Conservation (phyloP, 108 stramenopile species). For the Fistulifera pelliculosa region DNA sequence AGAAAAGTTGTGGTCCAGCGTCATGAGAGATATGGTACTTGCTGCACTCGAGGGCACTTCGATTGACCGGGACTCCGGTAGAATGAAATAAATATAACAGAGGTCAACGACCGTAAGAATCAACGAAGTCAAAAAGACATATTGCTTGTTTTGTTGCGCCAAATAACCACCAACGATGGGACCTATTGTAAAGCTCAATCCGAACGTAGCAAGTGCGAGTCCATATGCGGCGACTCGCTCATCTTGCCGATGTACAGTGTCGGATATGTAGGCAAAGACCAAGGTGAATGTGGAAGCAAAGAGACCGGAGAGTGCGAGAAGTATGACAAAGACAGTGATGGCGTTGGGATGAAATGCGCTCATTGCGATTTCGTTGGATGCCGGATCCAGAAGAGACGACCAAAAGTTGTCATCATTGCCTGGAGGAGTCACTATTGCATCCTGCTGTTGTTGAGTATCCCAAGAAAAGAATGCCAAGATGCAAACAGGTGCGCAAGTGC, state of each 20-base stretch:
- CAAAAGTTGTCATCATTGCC: constrained; percentile 1
- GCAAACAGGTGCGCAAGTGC: constrained; percentile 87
- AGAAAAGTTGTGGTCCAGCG: constrained; percentile 3
- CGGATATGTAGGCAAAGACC: constrained; percentile 95
- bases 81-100: constrained; percentile 58
- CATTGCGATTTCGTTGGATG: not conserved
- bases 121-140: constrained; percentile 55
- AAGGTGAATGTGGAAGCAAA: constrained; percentile 94
- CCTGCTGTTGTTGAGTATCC: constrained; percentile 7
- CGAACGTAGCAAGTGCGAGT: constrained; percentile 88
- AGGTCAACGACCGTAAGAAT: constrained; percentile 62
- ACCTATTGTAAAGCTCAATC: constrained; percentile 92
- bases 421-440: not conserved
- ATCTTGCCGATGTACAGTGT: constrained; percentile 70
- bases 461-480: constrained; percentile 73
- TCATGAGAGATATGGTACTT: constrained; percentile 3
- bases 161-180: constrained; percentile 92
- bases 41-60: constrained; percentile 5
- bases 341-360: constrained; percentile 17
- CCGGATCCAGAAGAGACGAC: constrained; percentile 1
- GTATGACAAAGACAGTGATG: constrained; percentile 55
- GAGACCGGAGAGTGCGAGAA: constrained; percentile 78
- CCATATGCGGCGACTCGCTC: constrained; percentile 92
- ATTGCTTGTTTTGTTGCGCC: constrained; percentile 44
- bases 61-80: constrained; percentile 51